Percentiles rank a stretch among this genome's conserved stretches.
phyloP scores from a whole-genome alignment of 1,284 basidiomycete genomes.

The Porodaedalea pini region DNA sequence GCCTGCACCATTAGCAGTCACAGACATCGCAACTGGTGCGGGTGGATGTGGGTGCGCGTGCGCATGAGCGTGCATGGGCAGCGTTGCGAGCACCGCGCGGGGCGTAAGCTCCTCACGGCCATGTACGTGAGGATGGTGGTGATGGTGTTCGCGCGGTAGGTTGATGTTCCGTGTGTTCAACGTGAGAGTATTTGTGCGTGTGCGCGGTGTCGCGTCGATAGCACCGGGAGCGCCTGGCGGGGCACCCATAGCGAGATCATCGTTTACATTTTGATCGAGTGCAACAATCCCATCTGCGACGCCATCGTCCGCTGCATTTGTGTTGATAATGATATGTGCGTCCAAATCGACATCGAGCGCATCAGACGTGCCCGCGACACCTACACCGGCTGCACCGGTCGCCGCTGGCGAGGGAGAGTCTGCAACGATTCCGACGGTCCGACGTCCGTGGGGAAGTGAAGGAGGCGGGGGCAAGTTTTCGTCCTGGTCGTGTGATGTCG shows the following conservation, averaged over 20 bases:
- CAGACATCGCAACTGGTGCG: conserved; percentile 9
- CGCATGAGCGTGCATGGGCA: conserved; percentile 11
- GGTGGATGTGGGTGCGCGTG: conserved; percentile 6
- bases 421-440: conserved; percentile 62
- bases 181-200: conserved; percentile 30
- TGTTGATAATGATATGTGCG: conserved; percentile 65
- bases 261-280: conserved; percentile 54
- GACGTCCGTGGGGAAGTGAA: conserved; percentile 35
- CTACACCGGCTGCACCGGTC: conserved; percentile 30
- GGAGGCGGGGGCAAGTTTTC: conserved; percentile 37
- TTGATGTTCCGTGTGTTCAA: conserved; percentile 16
- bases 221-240: conserved; percentile 81
- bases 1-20: background rate
- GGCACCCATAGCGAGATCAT: conserved; percentile 83
- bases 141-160: conserved; percentile 6
- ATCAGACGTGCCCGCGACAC: conserved; percentile 28
- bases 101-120: conserved; percentile 25
- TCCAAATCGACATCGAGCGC: conserved; percentile 48
- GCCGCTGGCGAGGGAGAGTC: conserved; percentile 39
- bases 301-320: conserved; percentile 36
- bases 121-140: conserved; percentile 2
- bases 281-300: conserved; percentile 71
- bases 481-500: conserved; percentile 42
- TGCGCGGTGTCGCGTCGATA: conserved; percentile 45
- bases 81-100: conserved; percentile 21